Conservation (phyloP, 2,329 filamentous ascomycete species). For the Drechslerella coelobrocha region DNA sequence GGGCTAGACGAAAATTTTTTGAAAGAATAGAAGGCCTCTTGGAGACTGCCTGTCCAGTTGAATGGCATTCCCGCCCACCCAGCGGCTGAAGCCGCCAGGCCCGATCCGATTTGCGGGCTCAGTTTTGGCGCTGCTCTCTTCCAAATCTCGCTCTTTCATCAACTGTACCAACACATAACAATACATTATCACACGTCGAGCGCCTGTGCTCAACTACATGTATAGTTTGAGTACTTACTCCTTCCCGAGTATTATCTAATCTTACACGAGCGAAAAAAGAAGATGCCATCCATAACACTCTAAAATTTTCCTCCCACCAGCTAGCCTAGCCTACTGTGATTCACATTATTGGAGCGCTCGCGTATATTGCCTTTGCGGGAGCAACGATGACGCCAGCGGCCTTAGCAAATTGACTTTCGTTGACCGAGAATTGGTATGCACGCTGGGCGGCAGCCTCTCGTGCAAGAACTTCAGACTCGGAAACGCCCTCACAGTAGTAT, state of each 20-base stretch:
- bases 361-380: slow-evolving; percentile 44
- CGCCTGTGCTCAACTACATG: background rate
- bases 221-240: background rate
- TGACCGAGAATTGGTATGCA: slow-evolving; percentile 74
- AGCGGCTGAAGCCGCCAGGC: background rate
- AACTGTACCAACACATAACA: slow-evolving; percentile 1
- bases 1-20: background rate
- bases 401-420: slow-evolving; percentile 63
- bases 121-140: background rate
- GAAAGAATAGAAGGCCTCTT: background rate
- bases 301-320: background rate
- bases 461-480: slow-evolving; percentile 68
- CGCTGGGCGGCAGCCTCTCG: slow-evolving; percentile 72
- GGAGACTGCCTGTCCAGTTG: background rate
- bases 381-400: slow-evolving; percentile 45
- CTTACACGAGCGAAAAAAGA: background rate
- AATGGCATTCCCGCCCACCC: background rate
- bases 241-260: background rate
- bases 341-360: slow-evolving; percentile 43
- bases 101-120: background rate
- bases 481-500: slow-evolving; percentile 69
- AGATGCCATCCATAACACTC: background rate
- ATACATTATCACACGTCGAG: background rate
- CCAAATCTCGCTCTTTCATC: background rate
- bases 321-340: background rate